Evolutionary conservation across 1,139 yeast species (phyloP).

Genomic region (Pneumocystis jirovecii): DNA sequence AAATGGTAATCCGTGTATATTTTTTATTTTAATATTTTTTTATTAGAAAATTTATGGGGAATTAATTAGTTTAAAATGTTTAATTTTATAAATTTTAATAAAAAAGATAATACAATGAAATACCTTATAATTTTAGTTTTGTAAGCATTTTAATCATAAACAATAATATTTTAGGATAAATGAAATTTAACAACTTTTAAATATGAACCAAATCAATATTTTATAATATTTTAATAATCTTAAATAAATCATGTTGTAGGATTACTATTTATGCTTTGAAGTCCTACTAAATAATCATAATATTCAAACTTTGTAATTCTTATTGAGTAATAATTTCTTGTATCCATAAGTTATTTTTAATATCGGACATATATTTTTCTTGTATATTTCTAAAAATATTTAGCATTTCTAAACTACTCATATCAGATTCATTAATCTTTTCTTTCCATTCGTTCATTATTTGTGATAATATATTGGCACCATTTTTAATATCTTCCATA

Average conservation of each 20-base stretch:
- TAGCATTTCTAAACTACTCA: conserved; percentile 30
- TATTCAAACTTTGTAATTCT: not conserved
- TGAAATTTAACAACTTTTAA: not conserved
- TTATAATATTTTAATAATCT: not conserved
- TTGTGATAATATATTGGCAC: conserved; percentile 28
- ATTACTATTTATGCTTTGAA: not conserved
- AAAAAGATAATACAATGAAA: not conserved
- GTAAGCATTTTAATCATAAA: not conserved
- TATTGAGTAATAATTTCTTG: not conserved
- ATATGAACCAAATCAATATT: not conserved
- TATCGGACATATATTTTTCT: conserved; percentile 1
- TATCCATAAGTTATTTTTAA: conserved; percentile 3
- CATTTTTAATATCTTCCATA: conserved; percentile 15
- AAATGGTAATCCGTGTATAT: not conserved
- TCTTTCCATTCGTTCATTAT: conserved; percentile 39
- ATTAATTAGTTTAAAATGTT: not conserved
- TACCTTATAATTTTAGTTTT: not conserved
- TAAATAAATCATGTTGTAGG: not conserved
- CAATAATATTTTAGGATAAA: not conserved
- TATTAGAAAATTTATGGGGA: not conserved
- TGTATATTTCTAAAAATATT: conserved; percentile 25
- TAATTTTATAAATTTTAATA: not conserved
- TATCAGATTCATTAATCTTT: conserved; percentile 38
- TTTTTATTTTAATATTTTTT: not conserved
- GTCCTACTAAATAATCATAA: not conserved